Percentiles rank a stretch among this genome's conserved stretches.
Conservation (phyloP, 2,329 filamentous ascomycete genomes). For the Phaeosphaeriaceae sp. region DNA sequence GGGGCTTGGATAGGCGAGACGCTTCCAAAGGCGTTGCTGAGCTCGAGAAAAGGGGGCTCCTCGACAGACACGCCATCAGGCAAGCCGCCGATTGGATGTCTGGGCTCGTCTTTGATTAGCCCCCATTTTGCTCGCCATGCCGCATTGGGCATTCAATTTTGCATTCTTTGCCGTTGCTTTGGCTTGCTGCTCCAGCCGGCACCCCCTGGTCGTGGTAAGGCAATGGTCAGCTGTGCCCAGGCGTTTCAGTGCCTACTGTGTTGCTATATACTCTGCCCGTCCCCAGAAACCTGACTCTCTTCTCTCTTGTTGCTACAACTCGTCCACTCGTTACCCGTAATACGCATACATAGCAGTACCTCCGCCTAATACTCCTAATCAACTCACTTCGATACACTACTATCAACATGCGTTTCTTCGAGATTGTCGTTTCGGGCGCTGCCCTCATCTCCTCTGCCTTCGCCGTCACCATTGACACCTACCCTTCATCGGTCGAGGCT, state of each 20-base stretch:
- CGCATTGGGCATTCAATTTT: constrained; percentile 33
- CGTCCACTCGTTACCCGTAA: constrained; percentile 40
- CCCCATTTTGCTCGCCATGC: constrained; percentile 22
- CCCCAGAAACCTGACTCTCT: constrained; percentile 19
- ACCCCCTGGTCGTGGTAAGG: not conserved
- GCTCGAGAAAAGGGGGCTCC: constrained; percentile 26
- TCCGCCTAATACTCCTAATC: constrained; percentile 4
- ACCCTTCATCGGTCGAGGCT: constrained; percentile 54
- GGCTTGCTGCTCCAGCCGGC: constrained; percentile 31
- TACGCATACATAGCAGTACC: not conserved
- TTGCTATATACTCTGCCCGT: constrained; percentile 1
- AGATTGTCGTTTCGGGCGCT: constrained; percentile 54
- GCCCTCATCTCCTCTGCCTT: constrained; percentile 50
- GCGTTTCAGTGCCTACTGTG: not conserved
- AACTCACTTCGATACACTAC: constrained; percentile 10
- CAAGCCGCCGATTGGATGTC: constrained; percentile 31
- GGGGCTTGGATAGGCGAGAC: constrained; percentile 9
- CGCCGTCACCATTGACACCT: constrained; percentile 57
- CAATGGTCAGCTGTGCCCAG: constrained; percentile 20
- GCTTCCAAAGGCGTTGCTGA: constrained; percentile 6
- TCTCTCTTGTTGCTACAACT: constrained; percentile 11
- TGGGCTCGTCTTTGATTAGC: constrained; percentile 27
- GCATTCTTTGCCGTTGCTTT: constrained; percentile 42
- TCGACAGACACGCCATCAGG: constrained; percentile 16
- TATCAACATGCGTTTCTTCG: constrained; percentile 59